phyloP scores from a whole-genome alignment of 23 red algal species.

The Pyropia yezoensis region DNA sequence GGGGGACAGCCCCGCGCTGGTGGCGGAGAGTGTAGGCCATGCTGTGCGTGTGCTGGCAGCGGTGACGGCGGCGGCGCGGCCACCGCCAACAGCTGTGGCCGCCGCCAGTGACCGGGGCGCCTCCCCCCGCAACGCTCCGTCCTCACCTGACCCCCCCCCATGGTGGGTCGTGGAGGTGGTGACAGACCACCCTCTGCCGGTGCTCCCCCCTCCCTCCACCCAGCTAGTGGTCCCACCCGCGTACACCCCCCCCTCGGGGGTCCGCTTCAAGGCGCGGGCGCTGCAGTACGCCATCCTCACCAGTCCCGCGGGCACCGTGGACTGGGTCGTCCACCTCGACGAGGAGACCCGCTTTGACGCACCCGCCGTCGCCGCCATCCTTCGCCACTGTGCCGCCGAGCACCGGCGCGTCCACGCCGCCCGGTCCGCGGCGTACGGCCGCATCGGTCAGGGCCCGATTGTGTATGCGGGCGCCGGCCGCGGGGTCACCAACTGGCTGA shows the following conservation, averaged over 20 bases:
- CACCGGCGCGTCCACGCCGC: background rate
- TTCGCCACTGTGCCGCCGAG: slow-evolving; percentile 31
- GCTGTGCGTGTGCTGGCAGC: slow-evolving; percentile 24
- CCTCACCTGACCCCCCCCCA: background rate
- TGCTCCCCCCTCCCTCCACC: slow-evolving; percentile 2
- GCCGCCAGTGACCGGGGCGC: no score
- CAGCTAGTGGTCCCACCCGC: slow-evolving; percentile 40
- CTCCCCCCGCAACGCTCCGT: no score
- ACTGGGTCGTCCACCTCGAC: slow-evolving; percentile 69
- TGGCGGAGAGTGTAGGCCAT: slow-evolving; percentile 15
- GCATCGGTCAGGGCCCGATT: slow-evolving; percentile 66
- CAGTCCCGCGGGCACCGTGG: slow-evolving; percentile 9
- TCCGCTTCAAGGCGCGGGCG: slow-evolving; percentile 50
- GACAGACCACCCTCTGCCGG: slow-evolving; percentile 21
- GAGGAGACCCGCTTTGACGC: slow-evolving; percentile 63
- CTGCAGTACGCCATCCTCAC: slow-evolving; percentile 51
- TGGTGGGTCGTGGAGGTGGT: slow-evolving; percentile 59
- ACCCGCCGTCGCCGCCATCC: slow-evolving; percentile 28
- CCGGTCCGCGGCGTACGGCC: no score
- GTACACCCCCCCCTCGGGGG: slow-evolving; percentile 29
- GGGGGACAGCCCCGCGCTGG: slow-evolving; percentile 29
- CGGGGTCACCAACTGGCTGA: slow-evolving; percentile 39
- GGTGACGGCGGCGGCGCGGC: no score
- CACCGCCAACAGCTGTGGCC: no score
- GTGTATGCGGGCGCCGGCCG: slow-evolving; percentile 18